Conservation (phyloP, 495 filamentous ascomycete genomes). For the Hypoxylon cercidicola region DNA sequence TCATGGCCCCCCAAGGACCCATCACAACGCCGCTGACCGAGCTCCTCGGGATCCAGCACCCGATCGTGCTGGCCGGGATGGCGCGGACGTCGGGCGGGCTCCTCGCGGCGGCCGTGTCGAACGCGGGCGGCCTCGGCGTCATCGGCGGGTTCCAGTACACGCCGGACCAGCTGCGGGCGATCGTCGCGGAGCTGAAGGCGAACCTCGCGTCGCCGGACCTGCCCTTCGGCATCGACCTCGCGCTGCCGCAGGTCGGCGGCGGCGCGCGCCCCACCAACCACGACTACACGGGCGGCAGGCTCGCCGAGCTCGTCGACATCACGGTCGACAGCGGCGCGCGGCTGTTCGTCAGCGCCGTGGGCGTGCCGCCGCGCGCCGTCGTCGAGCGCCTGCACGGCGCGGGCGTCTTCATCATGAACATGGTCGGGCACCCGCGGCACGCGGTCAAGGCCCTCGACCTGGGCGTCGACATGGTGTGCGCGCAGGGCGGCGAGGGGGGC, state of each 20-base stretch:
- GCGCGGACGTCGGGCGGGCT: conserved; percentile 78
- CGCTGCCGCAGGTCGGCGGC: conserved; percentile 85
- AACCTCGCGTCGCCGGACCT: conserved; percentile 68
- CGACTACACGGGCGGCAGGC: conserved; percentile 86
- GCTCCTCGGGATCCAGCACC: conserved; percentile 80
- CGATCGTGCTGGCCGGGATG: conserved; percentile 90
- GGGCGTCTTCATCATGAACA: conserved; percentile 88
- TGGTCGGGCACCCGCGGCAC: conserved; percentile 93
- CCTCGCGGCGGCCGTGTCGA: conserved; percentile 87
- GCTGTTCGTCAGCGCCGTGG: conserved; percentile 85
- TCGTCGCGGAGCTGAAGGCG: conserved; percentile 84
- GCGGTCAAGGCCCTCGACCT: conserved; percentile 82
- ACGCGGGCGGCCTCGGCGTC: conserved; percentile 86
- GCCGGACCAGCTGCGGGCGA: conserved; percentile 76
- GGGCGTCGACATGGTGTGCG: conserved; percentile 86
- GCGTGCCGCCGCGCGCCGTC: conserved; percentile 75
- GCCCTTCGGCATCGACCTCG: conserved; percentile 89
- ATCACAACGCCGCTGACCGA: conserved; percentile 80
- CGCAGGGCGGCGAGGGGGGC: conserved; percentile 83
- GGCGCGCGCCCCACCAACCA: conserved; percentile 85
- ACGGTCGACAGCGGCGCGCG: conserved; percentile 79
- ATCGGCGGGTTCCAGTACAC: conserved; percentile 90
- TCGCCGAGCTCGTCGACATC: conserved; percentile 84
- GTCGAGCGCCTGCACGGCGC: conserved; percentile 78
- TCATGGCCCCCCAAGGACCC: conserved; percentile 53